Conservation (phyloP, 257 asterid genomes). For the Solanum sejunctum region DNA sequence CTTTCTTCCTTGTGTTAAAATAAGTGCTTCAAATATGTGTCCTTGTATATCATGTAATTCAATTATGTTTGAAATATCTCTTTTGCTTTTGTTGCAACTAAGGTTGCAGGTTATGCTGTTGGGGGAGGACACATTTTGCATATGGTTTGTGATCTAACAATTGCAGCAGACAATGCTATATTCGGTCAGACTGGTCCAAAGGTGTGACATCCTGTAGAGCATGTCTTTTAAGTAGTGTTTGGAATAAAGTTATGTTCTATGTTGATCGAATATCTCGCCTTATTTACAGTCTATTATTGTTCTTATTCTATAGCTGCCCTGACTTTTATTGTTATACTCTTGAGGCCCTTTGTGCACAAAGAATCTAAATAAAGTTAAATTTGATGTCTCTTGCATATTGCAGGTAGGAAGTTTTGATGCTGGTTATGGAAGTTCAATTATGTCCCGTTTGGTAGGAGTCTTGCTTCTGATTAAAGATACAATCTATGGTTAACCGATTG, state of each 20-base stretch:
- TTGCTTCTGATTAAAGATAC: background rate
- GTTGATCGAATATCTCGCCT: background rate
- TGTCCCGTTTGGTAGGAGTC: slow-evolving; percentile 70
- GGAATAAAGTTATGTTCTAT: background rate
- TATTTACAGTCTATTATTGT: background rate
- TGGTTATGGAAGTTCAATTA: slow-evolving; percentile 88
- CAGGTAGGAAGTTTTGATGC: slow-evolving; percentile 99
- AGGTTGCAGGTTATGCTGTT: slow-evolving; percentile 98
- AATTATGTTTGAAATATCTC: background rate
- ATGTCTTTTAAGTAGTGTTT: background rate
- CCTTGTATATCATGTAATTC: background rate
- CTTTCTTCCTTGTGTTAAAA: background rate
- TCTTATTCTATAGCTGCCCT: background rate
- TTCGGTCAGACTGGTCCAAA: slow-evolving; percentile 99
- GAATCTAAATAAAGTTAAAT: background rate
- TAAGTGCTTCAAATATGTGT: background rate
- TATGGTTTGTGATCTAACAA: slow-evolving; percentile 89
- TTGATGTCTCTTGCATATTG: background rate
- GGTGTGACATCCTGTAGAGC: slow-evolving; percentile 16
- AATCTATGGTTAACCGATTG: background rate
- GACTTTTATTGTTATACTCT: background rate
- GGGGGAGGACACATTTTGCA: slow-evolving; percentile 97
- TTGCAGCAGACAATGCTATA: slow-evolving; percentile 89
- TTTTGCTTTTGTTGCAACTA: slow-evolving; percentile 6
- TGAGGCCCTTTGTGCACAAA: background rate